A percentile compares a stretch with the other conserved stretches of the same genome.
Conservation (phyloP, 2,329 filamentous ascomycete genomes). For the Neofusicoccum sp. region DNA sequence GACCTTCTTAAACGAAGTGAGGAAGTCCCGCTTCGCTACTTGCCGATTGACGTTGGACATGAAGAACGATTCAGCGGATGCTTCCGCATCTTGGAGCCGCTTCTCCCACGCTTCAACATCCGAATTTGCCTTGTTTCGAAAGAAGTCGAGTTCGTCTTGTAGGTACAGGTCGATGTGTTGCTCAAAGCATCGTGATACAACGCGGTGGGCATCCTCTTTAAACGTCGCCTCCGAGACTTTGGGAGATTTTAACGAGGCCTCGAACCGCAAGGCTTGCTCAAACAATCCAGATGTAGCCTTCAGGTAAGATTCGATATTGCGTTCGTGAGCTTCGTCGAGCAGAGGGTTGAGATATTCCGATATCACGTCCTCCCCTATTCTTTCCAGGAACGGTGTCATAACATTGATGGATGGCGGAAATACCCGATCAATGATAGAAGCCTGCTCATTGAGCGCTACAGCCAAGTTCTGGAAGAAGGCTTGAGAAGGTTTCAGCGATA, state of each 20-base stretch:
- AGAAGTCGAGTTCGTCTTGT: constrained; percentile 84
- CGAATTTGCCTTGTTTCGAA: constrained; percentile 70
- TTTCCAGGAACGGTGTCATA: constrained; percentile 75
- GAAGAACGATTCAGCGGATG: constrained; percentile 85
- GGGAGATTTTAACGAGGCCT: constrained; percentile 67
- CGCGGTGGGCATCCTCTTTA: constrained; percentile 62
- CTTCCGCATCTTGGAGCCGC: constrained; percentile 86
- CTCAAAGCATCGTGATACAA: constrained; percentile 76
- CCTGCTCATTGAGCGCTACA: constrained; percentile 77
- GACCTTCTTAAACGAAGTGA: constrained; percentile 96
- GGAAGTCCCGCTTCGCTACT: constrained; percentile 92
- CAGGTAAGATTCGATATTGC: constrained; percentile 73
- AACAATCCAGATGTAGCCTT: constrained; percentile 85
- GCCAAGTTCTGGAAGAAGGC: constrained; percentile 76
- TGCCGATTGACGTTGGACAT: constrained; percentile 95
- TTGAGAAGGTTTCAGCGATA: constrained; percentile 77
- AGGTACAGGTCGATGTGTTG: constrained; percentile 92
- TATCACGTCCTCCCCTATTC: constrained; percentile 76
- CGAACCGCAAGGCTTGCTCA: constrained; percentile 78
- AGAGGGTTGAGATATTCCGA: constrained; percentile 82
- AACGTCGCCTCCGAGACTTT: constrained; percentile 61
- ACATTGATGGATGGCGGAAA: constrained; percentile 72
- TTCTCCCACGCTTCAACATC: constrained; percentile 87
- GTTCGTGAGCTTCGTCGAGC: constrained; percentile 81
- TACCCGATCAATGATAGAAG: constrained; percentile 73